Percentiles rank a stretch among this genome's conserved stretches.
phyloP scores from a whole-genome alignment of 208 protist species.

The Porcisia deanei region DNA sequence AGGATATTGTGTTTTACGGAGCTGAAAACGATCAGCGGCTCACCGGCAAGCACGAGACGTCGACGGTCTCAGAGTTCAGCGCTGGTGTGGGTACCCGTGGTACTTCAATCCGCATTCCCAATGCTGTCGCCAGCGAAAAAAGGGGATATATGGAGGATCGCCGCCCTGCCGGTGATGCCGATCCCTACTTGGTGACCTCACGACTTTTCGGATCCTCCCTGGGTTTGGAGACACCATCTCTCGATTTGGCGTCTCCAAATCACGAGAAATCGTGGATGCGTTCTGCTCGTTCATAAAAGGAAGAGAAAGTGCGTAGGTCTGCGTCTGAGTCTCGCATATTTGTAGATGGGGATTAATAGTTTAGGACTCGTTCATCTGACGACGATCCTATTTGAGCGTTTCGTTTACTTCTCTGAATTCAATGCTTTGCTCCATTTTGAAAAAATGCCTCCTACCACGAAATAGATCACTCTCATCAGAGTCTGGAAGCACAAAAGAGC shows the following conservation, averaged over 20 bases:
- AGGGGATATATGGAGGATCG: constrained; percentile 98
- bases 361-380: not conserved
- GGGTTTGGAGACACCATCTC: constrained; percentile 48
- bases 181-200: constrained; percentile 96
- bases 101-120: constrained; percentile 97
- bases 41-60: constrained; percentile 90
- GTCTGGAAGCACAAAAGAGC: not conserved
- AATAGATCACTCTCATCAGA: not conserved
- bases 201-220: constrained; percentile 88
- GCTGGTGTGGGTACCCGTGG: constrained; percentile 87
- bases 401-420: not conserved
- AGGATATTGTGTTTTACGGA: constrained; percentile 91
- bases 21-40: constrained; percentile 84
- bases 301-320: constrained; percentile 6
- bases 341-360: not conserved
- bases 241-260: constrained; percentile 58
- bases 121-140: constrained; percentile 82
- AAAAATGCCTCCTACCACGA: not conserved
- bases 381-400: constrained; percentile 3
- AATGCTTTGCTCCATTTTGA: constrained; percentile 2
- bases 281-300: constrained; percentile 34
- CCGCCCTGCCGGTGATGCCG: constrained; percentile 95
- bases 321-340: not conserved
- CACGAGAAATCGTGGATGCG: constrained; percentile 80
- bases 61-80: constrained; percentile 66